Evolutionary conservation across 192 early-diverging fungal species (phyloP).

Genomic region (Rhizophagus sp.): DNA sequence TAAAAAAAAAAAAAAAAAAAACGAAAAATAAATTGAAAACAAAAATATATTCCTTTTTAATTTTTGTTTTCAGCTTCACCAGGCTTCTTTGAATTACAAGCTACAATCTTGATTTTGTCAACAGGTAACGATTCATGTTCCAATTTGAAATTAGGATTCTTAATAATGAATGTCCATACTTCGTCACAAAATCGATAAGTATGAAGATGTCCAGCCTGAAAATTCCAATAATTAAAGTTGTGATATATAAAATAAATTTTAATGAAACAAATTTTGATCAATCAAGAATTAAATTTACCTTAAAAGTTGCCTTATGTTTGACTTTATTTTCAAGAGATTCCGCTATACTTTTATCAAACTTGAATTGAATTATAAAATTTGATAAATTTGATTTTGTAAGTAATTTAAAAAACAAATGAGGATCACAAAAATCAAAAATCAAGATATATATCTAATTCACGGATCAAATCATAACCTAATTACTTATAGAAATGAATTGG

Average conservation of each 20-base stretch:
- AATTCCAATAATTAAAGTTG: slow-evolving; percentile 6
- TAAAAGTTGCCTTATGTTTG: slow-evolving; percentile 77
- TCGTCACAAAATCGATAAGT: slow-evolving; percentile 97
- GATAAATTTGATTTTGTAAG: neutral
- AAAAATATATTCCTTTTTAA: neutral
- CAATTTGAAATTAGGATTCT: slow-evolving; percentile 83
- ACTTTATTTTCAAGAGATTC: slow-evolving; percentile 85
- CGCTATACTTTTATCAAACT: slow-evolving; percentile 88
- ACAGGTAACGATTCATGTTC: slow-evolving; percentile 77
- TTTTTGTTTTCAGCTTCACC: slow-evolving; percentile 53
- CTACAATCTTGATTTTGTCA: slow-evolving; percentile 95
- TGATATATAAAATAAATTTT: neutral
- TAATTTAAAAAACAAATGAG: slow-evolving; percentile 2
- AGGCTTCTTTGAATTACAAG: slow-evolving; percentile 80
- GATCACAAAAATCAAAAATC: too few relatives aligned
- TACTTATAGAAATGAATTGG: too few relatives aligned
- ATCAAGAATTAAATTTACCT: slow-evolving; percentile 51
- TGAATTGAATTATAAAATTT: neutral
- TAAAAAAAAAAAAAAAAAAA: too few relatives aligned
- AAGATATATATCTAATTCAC: too few relatives aligned
- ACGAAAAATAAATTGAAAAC: neutral
- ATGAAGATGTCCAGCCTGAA: slow-evolving; percentile 74
- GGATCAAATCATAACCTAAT: too few relatives aligned
- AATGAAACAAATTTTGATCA: too few relatives aligned
- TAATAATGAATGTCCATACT: slow-evolving; percentile 97